Percentiles rank a stretch among this genome's conserved stretches.
These are phyloP conservation scores for Cyberlindnera euphorbiiphila DNA, from an alignment of 805 yeast species.

Conservation along the genomic window DNA sequence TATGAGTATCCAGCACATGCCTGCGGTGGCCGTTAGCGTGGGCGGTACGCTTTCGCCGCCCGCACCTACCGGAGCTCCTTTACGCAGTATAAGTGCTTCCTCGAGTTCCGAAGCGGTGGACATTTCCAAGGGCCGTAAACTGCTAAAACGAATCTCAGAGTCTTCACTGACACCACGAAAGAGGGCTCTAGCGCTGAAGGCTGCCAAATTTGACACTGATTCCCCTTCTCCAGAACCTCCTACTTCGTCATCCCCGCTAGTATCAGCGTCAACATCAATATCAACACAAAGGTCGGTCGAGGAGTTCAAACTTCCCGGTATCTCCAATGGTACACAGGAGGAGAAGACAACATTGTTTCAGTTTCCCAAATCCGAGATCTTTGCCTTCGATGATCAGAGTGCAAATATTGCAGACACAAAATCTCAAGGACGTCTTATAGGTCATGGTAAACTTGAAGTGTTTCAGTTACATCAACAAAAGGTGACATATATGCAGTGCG, in stretches of 20 bases:
- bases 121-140: slow-evolving; percentile 22
- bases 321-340: no score
- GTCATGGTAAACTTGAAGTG: slow-evolving; percentile 57
- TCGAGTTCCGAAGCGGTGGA: slow-evolving; percentile 19
- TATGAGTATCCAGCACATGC: no score
- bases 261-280: slow-evolving; percentile 5
- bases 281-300: slow-evolving; percentile 1
- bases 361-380: slow-evolving; percentile 21
- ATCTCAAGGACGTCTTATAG: slow-evolving; percentile 44
- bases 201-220: slow-evolving; percentile 5
- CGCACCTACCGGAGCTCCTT: no score
- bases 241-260: slow-evolving; percentile 1
- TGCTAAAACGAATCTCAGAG: slow-evolving; percentile 21
- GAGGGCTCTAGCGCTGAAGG: slow-evolving; percentile 22
- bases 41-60: no score
- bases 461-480: slow-evolving; percentile 55
- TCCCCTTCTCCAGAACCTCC: no score
- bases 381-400: slow-evolving; percentile 23
- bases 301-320: slow-evolving; percentile 1
- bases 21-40: no score
- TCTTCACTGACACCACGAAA: slow-evolving; percentile 22
- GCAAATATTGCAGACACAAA: slow-evolving; percentile 9
- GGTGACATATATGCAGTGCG: slow-evolving; percentile 63
- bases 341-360: slow-evolving; percentile 21
- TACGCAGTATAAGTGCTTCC: slow-evolving; percentile 8